A percentile compares a stretch with the other conserved stretches of the same genome.
These are phyloP conservation scores for Phytophthora niederhauseri DNA, from an alignment of 352 stramenopile species.

Conservation along the genomic window DNA sequence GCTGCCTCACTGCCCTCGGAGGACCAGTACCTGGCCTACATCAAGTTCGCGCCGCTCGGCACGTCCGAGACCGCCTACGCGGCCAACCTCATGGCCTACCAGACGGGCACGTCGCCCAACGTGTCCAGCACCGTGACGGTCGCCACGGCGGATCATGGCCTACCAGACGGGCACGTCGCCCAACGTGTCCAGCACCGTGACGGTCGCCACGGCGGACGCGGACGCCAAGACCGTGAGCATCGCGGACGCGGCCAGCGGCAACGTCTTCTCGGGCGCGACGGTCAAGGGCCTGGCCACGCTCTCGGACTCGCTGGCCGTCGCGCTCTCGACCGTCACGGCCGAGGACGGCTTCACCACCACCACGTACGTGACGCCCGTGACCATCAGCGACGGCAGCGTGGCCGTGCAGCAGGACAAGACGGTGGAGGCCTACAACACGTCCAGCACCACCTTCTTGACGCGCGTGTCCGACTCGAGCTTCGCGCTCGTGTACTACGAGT, in stretches of 20 bases:
- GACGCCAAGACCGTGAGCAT: constrained; percentile 58
- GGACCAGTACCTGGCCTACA: constrained; percentile 54
- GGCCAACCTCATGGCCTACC: constrained; percentile 69
- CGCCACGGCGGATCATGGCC: constrained; percentile 60
- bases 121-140: constrained; percentile 61
- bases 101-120: constrained; percentile 47
- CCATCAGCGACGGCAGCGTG: constrained; percentile 52
- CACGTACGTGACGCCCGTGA: constrained; percentile 51
- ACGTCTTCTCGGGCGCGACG: constrained; percentile 54
- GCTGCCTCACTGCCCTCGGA: constrained; percentile 50
- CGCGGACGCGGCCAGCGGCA: constrained; percentile 40
- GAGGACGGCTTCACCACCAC: constrained; percentile 46
- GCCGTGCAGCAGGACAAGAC: constrained; percentile 49
- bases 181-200: constrained; percentile 55
- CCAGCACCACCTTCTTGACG: constrained; percentile 69
- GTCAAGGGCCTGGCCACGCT: constrained; percentile 74
- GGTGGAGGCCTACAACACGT: constrained; percentile 60
- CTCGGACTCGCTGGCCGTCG: constrained; percentile 57
- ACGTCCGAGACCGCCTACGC: constrained; percentile 49
- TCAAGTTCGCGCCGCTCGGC: constrained; percentile 64
- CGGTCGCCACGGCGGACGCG: constrained; percentile 48
- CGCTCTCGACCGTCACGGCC: constrained; percentile 54
- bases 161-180: constrained; percentile 57
- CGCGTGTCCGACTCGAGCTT: constrained; percentile 71
- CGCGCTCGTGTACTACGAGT: constrained; percentile 71